Base-by-base conservation (phyloP, 345 rosid species). In the Physaria fendleri region DNA sequence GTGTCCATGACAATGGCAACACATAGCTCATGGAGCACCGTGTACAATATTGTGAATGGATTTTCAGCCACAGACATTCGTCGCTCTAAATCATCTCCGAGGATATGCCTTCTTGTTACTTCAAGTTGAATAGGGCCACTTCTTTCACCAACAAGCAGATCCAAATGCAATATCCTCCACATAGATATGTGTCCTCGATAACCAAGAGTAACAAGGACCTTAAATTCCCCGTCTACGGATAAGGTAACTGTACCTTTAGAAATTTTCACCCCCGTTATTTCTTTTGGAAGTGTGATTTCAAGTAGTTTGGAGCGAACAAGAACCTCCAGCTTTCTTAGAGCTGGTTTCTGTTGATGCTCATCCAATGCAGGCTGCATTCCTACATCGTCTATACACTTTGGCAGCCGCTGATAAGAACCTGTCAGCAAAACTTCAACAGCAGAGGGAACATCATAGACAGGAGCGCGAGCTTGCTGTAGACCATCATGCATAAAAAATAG, bases 111-210 rank as follows among this genome's bases (percentile, higher is more conserved):
- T 30, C 90, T 84, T 24, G 72, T 68, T 68, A 81, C 81, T 69
- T 90, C 99, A 57, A 94, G 65, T 66, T 84, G 82, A 52, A 85
- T 84, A 16, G 57, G 72, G 34, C 99, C 95, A 56, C 79, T 82
- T 74, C 71, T 80, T 79, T 94, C 97, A 71, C 99, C 97, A 68
- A 94, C 97, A 62, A 94, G 96, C 69, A 94, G 80, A 78, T 94
- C 96, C 74, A 94, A 70, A 78, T 85, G 93, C 78, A 94, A 70
- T 76, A 94, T 94, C 78, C 99, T 90, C 99, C 99, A 94, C 90
- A 94, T 69, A 15, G 95, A 75, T 39, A 85, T 64, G 66, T 87
- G 90, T 14, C 99, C 99, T 43, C 97, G 85, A 58, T 94, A 94
- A 73, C 97, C 99, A 74, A 94, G 99, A 72, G 99, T 94, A 69